Base-by-base conservation (phyloP, 805 yeast species). In the Yarrowia alimentaria region DNA sequence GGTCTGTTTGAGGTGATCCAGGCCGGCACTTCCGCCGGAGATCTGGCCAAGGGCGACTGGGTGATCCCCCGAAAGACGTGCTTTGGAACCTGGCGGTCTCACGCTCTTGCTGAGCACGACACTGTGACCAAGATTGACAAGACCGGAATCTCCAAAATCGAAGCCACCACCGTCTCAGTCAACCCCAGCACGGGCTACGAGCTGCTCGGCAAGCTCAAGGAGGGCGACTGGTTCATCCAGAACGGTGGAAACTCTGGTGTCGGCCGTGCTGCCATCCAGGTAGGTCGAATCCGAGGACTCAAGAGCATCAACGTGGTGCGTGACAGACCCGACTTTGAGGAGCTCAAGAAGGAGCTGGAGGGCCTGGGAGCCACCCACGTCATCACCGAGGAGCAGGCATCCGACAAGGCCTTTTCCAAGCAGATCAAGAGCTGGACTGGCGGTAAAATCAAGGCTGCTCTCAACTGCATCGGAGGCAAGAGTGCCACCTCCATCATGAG, bases 211-310 rank as follows among this genome's bases (percentile, higher is more conserved):
- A 77, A 83, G 66, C 68, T 84, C 60, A 65, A 71, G 53, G 76
- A 79, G 1, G 87, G 87, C 14, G 73, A 90, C 65, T 93, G 96
- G 95, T 78, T 93, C 56, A 81, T 93, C 55, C 98, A 93, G 69
- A 93, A 91, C 61, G 99, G 96, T 24, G 98, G 96, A 26, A 93
- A 88, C 58, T 87, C 96, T 6, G 95, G 93, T 21, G 99, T 93
- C 9, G 96, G 96, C 5, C 80, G 88, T 58, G 81, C 85, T 59
- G 98, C 95, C 6, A 76, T 88, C 42, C 99, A 93, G 67, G 78
- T 93, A 50, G 96, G 86, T 22, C 78, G 79, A 57, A 71, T 80
- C 21, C 73, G 83, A 64, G 96, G 95, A 1, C 67, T 82, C 63
- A 87, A 88, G 60, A 87, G 95, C 9, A 76, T 93, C 58, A 82